Base-by-base conservation (phyloP, 1,139 yeast species). In the Sugiyamaella xylanicola region DNA sequence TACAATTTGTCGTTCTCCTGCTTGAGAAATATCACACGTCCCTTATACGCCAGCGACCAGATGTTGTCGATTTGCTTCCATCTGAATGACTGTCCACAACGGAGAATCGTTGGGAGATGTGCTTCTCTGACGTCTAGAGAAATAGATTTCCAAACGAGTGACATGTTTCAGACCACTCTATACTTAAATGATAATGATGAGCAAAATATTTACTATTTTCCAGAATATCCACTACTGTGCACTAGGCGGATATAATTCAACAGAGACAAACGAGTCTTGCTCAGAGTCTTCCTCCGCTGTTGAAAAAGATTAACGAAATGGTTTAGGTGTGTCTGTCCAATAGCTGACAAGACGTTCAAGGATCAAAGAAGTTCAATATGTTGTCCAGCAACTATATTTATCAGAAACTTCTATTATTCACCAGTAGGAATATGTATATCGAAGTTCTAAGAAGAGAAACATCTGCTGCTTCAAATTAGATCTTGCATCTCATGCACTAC, bases 61-160 rank as follows among this genome's bases (percentile, higher is more conserved):
- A 61, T 55, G n/a, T 61, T 63, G 16, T 63, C 65, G 35, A 57
- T 58, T 40, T 63, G 61, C 35, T 65, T 67, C 77, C 77, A 74
- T n/a, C 76, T 58, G 54, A 73, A 74, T 19, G 76, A 67, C 61
- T 92, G 98, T 0, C 98, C 98, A 68, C 97, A 89, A 55, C 96
- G 78, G 42, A 92, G 76, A 0, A 91, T 95, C 52, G 83, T 81
- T 4, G 83, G 72, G n/a, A 91, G 70, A 35, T 79, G 72, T 1
- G 90, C 74, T 62, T 90, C 96, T 63, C 44, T 22, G 1, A 62
- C 57, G 41, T 65, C 62, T 4, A 71, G 55, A 1, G 66, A 60
- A 5, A 69, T 53, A 32, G 53, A 62, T 7, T 60, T 61, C 72
- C 73, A 72, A 43, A 19, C 55, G 22, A 56, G 51, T 4, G 51